Conservation (phyloP, 2,329 filamentous ascomycete species). For the Nigrograna mackinnonii region DNA sequence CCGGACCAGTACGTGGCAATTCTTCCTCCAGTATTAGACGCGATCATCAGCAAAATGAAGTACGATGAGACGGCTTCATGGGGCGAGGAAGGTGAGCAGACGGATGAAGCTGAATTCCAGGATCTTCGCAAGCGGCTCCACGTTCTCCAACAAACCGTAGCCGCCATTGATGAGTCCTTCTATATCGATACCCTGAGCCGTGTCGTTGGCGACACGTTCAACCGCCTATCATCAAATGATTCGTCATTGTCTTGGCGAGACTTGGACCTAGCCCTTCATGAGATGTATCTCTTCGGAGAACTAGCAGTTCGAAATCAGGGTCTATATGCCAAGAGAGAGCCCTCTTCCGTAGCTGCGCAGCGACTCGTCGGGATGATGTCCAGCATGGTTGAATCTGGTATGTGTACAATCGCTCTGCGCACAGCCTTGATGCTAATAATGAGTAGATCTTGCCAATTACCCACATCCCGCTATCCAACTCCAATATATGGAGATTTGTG, state of each 20-base stretch:
- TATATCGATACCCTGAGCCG: slow-evolving; percentile 89
- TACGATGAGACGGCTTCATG: slow-evolving; percentile 94
- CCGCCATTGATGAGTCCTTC: slow-evolving; percentile 82
- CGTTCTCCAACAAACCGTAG: slow-evolving; percentile 89
- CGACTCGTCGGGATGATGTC: slow-evolving; percentile 89
- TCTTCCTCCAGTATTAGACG: slow-evolving; percentile 84
- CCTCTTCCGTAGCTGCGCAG: slow-evolving; percentile 77
- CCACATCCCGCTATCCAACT: slow-evolving; percentile 89
- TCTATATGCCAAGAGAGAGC: slow-evolving; percentile 81
- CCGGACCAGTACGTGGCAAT: slow-evolving; percentile 77
- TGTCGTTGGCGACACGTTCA: slow-evolving; percentile 85
- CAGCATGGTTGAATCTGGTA: slow-evolving; percentile 92
- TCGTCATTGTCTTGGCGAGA: slow-evolving; percentile 91
- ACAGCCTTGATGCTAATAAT: slow-evolving; percentile 11
- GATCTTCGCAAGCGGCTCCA: slow-evolving; percentile 89
- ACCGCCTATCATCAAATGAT: slow-evolving; percentile 70
- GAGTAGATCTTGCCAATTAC: slow-evolving; percentile 76
- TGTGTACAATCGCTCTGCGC: slow-evolving; percentile 28
- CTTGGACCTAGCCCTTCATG: slow-evolving; percentile 87
- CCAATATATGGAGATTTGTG: slow-evolving; percentile 98
- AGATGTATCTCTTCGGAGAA: slow-evolving; percentile 96
- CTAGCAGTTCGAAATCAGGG: slow-evolving; percentile 87
- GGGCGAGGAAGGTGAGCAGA: slow-evolving; percentile 93
- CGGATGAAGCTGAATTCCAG: slow-evolving; percentile 96
- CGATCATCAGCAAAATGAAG: slow-evolving; percentile 93